Evolutionary conservation across 2,329 filamentous ascomycete species (phyloP), one percentile per base, ranked within the genome.

Genomic region (Coniosporium tulheliwenetii): DNA sequence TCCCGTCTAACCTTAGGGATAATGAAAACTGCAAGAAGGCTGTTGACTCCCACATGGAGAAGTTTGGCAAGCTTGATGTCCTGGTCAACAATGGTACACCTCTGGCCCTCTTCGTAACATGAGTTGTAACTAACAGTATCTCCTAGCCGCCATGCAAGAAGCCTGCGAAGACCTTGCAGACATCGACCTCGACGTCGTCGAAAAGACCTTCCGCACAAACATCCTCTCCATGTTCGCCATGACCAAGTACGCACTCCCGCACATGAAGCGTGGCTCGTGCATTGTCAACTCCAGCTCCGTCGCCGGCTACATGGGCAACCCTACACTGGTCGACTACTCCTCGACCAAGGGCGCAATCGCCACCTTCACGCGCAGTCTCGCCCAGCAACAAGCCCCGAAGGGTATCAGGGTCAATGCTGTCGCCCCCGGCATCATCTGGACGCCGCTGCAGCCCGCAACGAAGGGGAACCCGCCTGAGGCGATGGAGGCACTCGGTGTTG

Each of bases 171-270:
- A 75, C 30, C 65, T 75, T 14, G 57, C 60, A 30, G 62, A 75
- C 1, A 75, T 73, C 26, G 63, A 75, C 49, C 60, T 77, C 1
- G 63, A 70, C 10, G 57, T 64, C 0, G 69, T 76, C 0, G 68
- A 75, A 45, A 69, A 65, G 46, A 70, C 67, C 0, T 79, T 77
- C 61, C 65, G 64, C 36, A 67, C 63, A 44, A 77, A 77, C 44
- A 69, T 77, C 30, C 48, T 74, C 8, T 65, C 69, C 41, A 75
- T 75, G 61, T 72, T 77, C 49, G 70, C 71, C n/a, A 59, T 77
- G 44, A 69, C 69, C 5, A 77, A 77, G 50, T 75, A 65, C 44
- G 62, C 71, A 0, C 52, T 77, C 7, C 65, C 66, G 5, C 66
- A 75, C 47, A 71, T 77, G 70, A 60, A 65, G 41, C 69, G 70